A percentile compares a stretch with the other conserved stretches of the same genome.
These are phyloP conservation scores for Calonectria leucothoes DNA, from an alignment of 2,329 filamentous ascomycete species.

Conservation along the genomic window DNA sequence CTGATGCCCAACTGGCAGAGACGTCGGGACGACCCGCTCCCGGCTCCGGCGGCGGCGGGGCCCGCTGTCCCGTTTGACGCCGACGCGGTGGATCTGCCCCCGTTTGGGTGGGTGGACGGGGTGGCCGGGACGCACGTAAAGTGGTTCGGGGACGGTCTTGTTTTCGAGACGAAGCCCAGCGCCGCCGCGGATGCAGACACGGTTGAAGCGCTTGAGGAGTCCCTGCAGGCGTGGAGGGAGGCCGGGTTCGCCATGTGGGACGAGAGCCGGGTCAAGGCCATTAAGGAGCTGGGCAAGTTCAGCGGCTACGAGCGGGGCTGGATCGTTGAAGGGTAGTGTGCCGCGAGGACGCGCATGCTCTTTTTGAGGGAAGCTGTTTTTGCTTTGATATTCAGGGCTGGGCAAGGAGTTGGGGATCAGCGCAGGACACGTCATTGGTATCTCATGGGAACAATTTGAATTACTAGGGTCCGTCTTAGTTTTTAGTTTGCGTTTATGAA, in stretches of 20 bases:
- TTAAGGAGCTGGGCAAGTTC: neutral
- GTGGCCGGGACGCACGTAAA: neutral
- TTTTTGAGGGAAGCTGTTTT: neutral
- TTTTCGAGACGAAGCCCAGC: neutral
- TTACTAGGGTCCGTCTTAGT: neutral
- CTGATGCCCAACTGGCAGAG: neutral
- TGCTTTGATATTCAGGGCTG: neutral
- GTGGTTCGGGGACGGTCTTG: neutral
- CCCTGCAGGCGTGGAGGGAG: neutral
- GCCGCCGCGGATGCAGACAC: too few species aligned
- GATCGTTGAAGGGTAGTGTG: neutral
- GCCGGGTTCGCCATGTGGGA: neutral
- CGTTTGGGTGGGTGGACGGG: neutral
- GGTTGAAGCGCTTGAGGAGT: too few species aligned
- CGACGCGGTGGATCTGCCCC: neutral
- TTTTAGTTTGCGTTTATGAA: neutral
- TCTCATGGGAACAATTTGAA: neutral
- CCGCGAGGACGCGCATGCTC: neutral
- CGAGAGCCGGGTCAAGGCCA: neutral
- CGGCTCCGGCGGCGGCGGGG: neutral
- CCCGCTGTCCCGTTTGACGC: neutral
- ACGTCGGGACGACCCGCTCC: neutral
- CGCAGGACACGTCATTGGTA: neutral
- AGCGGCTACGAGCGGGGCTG: neutral
- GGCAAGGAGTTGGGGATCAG: neutral